Conservation (phyloP, 306 rosid genomes). For the Ormosia emarginata region DNA sequence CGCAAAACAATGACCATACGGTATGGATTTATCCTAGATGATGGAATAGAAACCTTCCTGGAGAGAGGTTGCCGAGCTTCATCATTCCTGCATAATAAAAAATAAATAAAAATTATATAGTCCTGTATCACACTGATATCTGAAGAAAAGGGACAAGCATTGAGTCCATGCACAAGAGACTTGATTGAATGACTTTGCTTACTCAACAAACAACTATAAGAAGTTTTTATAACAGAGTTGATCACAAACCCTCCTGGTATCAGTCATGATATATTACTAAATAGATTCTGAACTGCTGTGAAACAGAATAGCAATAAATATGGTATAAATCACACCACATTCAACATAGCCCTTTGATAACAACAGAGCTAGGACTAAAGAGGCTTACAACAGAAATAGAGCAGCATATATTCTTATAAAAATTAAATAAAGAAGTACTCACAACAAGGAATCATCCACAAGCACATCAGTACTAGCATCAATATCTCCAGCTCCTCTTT, state of each 20-base stretch:
- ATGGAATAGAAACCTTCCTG: slow-evolving; percentile 85
- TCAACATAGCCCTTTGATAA: neutral
- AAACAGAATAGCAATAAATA: neutral
- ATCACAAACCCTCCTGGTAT: neutral
- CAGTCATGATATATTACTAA: neutral
- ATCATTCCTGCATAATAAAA: slow-evolving; percentile 58
- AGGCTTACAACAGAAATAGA: slow-evolving; percentile 8
- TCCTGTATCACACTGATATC: neutral
- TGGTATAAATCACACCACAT: neutral
- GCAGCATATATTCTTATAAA: neutral
- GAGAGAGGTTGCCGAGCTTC: slow-evolving; percentile 94
- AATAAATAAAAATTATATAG: neutral
- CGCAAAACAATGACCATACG: slow-evolving; percentile 89
- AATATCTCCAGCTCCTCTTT: slow-evolving; percentile 91
- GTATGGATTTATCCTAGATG: slow-evolving; percentile 88
- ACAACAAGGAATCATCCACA: slow-evolving; percentile 85
- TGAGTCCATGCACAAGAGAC: neutral
- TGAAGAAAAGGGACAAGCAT: neutral
- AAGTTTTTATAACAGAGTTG: neutral
- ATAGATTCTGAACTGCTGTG: neutral
- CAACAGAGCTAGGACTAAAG: slow-evolving; percentile 7
- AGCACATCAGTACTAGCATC: slow-evolving; percentile 93
- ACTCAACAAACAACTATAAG: neutral
- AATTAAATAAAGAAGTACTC: slow-evolving; percentile 27
- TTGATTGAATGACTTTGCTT: neutral